phyloP scores from a whole-genome alignment of 1,139 yeast species.

The Taiozyma sp. region DNA sequence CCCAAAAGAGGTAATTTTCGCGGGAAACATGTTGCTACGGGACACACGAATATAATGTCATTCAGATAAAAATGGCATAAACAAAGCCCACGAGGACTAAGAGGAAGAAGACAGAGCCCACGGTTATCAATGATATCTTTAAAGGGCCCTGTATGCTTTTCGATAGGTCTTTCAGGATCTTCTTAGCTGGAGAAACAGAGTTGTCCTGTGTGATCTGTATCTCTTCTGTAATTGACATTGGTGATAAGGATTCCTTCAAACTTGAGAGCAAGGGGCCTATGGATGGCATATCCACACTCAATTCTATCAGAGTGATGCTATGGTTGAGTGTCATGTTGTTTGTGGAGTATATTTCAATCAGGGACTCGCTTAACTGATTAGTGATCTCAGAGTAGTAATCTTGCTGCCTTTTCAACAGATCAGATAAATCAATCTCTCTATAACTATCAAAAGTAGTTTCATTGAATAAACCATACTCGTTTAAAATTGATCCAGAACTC shows the following conservation, averaged over 20 bases:
- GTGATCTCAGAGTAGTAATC: not conserved
- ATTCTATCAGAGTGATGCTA: not conserved
- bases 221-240: not conserved
- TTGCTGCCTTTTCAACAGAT: not conserved
- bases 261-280: not conserved
- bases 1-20: not conserved
- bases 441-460: not conserved
- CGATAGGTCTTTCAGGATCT: not conserved
- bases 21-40: not conserved
- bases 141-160: not conserved
- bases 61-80: not conserved
- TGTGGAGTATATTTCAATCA: not conserved
- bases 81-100: conserved; percentile 3
- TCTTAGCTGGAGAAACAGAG: not conserved
- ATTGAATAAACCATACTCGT: not conserved
- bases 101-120: not conserved
- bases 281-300: not conserved
- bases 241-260: not conserved
- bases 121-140: not conserved
- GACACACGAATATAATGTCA: not conserved
- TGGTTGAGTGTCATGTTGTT: not conserved
- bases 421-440: not conserved
- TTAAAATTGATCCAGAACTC: not conserved
- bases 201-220: not conserved
- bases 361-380: not conserved